These are phyloP conservation scores for Lophium mytilinum DNA, from an alignment of 495 filamentous ascomycete species.

Conservation along the genomic window DNA sequence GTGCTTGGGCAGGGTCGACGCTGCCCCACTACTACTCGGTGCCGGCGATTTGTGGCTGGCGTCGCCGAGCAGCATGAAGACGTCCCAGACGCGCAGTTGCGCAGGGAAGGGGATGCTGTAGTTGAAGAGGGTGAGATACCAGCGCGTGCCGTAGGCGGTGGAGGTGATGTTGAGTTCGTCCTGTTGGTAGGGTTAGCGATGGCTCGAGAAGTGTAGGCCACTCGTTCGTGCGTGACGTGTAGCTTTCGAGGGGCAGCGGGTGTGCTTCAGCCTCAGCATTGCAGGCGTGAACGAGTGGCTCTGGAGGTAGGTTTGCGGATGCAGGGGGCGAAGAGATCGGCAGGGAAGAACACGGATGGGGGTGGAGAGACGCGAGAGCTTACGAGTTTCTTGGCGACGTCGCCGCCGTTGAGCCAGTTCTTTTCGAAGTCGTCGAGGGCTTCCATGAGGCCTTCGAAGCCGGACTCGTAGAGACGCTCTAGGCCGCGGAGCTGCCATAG, in stretches of 20 bases:
- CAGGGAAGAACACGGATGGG: no score
- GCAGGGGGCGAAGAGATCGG: no score
- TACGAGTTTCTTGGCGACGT: constrained; percentile 72
- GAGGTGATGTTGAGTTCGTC: constrained; percentile 71
- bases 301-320: no score
- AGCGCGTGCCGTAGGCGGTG: constrained; percentile 89
- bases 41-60: constrained; percentile 17
- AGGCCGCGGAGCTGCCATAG: constrained; percentile 85
- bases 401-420: constrained; percentile 69
- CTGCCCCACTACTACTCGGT: no score
- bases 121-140: constrained; percentile 98
- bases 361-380: constrained; percentile 31
- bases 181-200: constrained; percentile 35
- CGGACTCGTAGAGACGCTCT: constrained; percentile 72
- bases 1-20: constrained; percentile 13
- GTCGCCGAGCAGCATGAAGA: constrained; percentile 95
- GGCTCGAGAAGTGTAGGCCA: neutral
- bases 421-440: constrained; percentile 83
- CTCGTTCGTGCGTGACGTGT: neutral
- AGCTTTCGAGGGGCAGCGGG: neutral
- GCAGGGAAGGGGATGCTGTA: constrained; percentile 93
- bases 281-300: neutral
- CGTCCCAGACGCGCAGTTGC: constrained; percentile 97
- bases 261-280: constrained; percentile 6
- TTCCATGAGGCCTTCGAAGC: constrained; percentile 80